phyloP scores from a whole-genome alignment of 2,329 filamentous ascomycete genomes.

The Mariannaea elegans region DNA sequence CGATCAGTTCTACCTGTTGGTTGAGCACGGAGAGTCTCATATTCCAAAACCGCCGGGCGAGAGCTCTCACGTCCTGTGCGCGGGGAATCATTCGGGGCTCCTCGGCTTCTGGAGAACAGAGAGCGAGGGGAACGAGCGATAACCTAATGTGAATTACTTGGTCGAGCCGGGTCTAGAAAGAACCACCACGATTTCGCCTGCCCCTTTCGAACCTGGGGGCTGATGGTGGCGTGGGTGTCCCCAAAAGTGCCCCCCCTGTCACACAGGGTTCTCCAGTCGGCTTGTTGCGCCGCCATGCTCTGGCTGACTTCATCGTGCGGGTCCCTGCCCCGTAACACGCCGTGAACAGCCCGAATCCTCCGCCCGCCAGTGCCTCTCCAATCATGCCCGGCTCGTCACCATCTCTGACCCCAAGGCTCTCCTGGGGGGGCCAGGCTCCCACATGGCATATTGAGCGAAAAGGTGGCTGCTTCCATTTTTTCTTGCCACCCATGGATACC shows the following conservation, averaged over 20 bases:
- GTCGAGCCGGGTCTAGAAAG: neutral
- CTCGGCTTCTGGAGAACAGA: neutral
- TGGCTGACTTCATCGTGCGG: conserved; percentile 37
- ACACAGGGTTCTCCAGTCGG: conserved; percentile 38
- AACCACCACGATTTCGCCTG: conserved; percentile 17
- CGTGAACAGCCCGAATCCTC: conserved; percentile 33
- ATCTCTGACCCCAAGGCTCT: conserved; percentile 30
- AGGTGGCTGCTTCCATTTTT: conserved; percentile 15
- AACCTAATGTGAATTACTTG: no score
- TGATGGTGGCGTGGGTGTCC: conserved; percentile 13
- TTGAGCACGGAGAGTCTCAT: no score
- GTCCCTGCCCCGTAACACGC: conserved; percentile 27
- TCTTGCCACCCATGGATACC: conserved; percentile 19
- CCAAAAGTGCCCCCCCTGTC: neutral
- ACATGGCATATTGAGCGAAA: conserved; percentile 14
- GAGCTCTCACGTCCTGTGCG: no score
- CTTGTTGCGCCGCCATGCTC: conserved; percentile 12
- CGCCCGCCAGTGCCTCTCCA: conserved; percentile 21
- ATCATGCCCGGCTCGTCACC: conserved; percentile 20
- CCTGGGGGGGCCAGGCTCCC: conserved; percentile 19
- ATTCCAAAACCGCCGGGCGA: no score
- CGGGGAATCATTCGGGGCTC: no score
- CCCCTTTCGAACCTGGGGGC: conserved; percentile 18
- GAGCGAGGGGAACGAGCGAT: no score
- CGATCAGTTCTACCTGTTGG: no score